These are phyloP conservation scores for Parascedosporium putredinis DNA, from an alignment of 2,329 filamentous ascomycete species.

Conservation along the genomic window DNA sequence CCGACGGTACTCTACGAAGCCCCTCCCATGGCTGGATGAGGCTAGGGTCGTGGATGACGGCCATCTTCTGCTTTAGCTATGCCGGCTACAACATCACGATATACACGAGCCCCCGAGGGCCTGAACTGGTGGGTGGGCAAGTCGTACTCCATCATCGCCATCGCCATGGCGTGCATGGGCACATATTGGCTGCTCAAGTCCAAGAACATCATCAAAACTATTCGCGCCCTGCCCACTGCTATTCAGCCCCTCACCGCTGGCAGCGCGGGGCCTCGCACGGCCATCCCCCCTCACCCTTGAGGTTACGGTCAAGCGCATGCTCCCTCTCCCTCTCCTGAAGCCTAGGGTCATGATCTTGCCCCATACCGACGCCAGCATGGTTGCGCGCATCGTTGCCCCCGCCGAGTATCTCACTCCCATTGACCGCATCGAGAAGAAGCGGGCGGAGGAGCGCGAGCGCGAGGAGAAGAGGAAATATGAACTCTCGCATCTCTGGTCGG, in stretches of 20 bases:
- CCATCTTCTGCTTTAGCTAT: conserved; percentile 41
- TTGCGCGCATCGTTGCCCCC: conserved; percentile 25
- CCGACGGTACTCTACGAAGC: conserved; percentile 54
- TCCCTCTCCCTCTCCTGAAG: conserved; percentile 37
- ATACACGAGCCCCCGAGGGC: conserved; percentile 37
- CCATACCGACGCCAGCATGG: conserved; percentile 23
- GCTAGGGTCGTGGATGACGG: conserved; percentile 46
- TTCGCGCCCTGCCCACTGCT: conserved; percentile 40
- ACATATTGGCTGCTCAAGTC: conserved; percentile 49
- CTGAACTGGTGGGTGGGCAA: conserved; percentile 46
- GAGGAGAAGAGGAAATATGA: conserved; percentile 37
- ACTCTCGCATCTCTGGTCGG: conserved; percentile 44
- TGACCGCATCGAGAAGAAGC: conserved; percentile 19
- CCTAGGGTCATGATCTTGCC: conserved; percentile 29
- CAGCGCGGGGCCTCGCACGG: conserved; percentile 11
- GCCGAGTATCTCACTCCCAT: conserved; percentile 26
- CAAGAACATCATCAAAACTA: conserved; percentile 43
- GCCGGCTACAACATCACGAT: conserved; percentile 38
- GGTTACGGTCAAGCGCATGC: conserved; percentile 36
- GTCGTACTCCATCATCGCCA: conserved; percentile 46
- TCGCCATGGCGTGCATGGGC: conserved; percentile 50
- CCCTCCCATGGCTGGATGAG: conserved; percentile 55
- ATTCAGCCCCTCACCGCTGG: conserved; percentile 13
- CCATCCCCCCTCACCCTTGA: conserved; percentile 35
- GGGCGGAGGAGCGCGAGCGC: conserved; percentile 26